Evolutionary conservation across 2,329 filamentous ascomycete species (phyloP).

Genomic region (Dactylellina cionopaga): DNA sequence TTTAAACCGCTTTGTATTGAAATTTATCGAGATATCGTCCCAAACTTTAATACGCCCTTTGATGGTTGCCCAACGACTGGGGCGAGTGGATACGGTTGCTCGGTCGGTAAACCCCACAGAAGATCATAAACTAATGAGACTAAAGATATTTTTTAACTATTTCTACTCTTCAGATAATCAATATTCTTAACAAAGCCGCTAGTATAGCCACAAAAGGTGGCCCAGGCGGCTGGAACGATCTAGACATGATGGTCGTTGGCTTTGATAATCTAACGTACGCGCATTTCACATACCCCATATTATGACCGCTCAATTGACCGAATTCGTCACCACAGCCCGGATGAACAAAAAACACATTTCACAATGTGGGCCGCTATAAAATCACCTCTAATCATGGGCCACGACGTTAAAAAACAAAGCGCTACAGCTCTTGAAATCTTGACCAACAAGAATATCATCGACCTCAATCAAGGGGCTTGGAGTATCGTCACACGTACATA

Average conservation of each 20-base stretch:
- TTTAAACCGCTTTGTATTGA: background rate
- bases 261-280: constrained; percentile 57
- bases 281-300: background rate
- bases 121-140: background rate
- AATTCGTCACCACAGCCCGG: constrained; percentile 36
- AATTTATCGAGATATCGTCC: background rate
- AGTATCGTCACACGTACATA: constrained; percentile 56
- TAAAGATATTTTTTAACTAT: background rate
- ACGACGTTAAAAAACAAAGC: constrained; percentile 60
- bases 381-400: constrained; percentile 63
- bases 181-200: constrained; percentile 54
- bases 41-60: background rate
- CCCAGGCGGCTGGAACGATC: constrained; percentile 54
- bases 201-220: background rate
- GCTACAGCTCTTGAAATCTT: constrained; percentile 60
- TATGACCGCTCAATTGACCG: no score
- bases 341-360: constrained; percentile 63
- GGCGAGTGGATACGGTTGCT: background rate
- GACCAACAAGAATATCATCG: constrained; percentile 62
- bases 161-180: constrained; percentile 11
- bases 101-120: no score
- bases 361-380: constrained; percentile 64
- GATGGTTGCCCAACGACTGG: background rate
- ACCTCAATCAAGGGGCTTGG: constrained; percentile 61
- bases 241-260: constrained; percentile 61